Evolutionary conservation across 140 eudicot genomes (phyloP), one percentile per base, ranked within the genome.

Genomic region (Anethum foeniculum): DNA sequence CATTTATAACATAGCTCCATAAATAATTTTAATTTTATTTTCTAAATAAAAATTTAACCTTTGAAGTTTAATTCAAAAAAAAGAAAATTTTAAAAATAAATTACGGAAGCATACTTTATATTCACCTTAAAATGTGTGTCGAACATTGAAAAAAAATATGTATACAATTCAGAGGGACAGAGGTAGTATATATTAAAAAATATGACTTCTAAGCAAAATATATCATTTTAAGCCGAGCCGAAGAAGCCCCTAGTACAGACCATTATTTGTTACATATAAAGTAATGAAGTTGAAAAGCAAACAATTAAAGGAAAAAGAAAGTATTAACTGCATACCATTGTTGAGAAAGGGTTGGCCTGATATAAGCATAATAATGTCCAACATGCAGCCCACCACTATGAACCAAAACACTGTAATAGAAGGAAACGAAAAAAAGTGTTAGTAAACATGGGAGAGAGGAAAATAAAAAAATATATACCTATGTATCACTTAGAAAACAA

Each of bases 301-400:
- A 47, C 13, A 47, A 47, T 47, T 13, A 13, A 27, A 62, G 36
- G 18, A 27, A 25, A 25, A 2, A 9, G 23, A 58, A 25, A 60
- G 2, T 62, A 10, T 32, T 25, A 25, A 62, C 30, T 15, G 44
- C 75, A 34, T 43, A 90, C 98, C 98, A 94, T 46, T 94, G 97
- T 83, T 94, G 94, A 52, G 97, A 87, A 32, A 94, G 85, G 2
- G 97, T 92, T 80, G 98, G 97, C 81, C 97, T 88, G 85, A 94
- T 92, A 81, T 62, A 94, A 38, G 98, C 97, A 85, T 94, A 94
- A 82, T 94, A 94, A 80, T 94, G 97, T 80, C 98, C 98, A 49
- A 97, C 98, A 80, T 92, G 97, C 85, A 94, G 96, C n/a, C 98
- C 98, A 46, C 97, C 98, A 77, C 97, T 94, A 82, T 94, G 98